phyloP scores from a whole-genome alignment of 192 early-diverging fungal species.

The Oehlia diaphana region DNA sequence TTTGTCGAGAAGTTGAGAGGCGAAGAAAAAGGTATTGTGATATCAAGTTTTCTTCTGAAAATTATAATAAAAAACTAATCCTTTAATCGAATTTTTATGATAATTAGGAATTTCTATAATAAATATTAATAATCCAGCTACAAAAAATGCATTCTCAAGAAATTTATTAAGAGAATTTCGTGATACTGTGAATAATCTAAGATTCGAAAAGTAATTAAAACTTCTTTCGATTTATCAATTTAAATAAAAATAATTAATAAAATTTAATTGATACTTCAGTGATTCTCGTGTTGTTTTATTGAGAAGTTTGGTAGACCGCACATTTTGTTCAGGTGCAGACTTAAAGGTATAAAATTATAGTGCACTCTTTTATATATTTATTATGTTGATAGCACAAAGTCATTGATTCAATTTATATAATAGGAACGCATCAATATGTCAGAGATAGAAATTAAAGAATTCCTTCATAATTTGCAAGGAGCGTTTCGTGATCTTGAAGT shows the following conservation, averaged over 20 bases:
- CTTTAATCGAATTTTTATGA: background rate
- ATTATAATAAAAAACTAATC: background rate
- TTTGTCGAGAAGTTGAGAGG: constrained; percentile 21
- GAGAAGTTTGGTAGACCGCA: constrained; percentile 72
- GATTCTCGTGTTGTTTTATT: constrained; percentile 78
- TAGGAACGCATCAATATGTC: constrained; percentile 85
- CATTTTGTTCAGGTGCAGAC: constrained; percentile 96
- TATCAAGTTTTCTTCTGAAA: background rate
- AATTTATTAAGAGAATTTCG: constrained; percentile 74
- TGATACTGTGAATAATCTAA: constrained; percentile 58
- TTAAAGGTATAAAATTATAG: constrained; percentile 63
- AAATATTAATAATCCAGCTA: constrained; percentile 79
- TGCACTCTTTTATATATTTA: too few species aligned
- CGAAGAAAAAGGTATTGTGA: constrained; percentile 24
- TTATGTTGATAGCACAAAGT: too few species aligned
- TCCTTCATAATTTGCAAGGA: constrained; percentile 75
- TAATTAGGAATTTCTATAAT: constrained; percentile 78
- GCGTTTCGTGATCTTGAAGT: constrained; percentile 83
- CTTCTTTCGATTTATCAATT: background rate
- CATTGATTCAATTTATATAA: background rate
- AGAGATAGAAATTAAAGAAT: constrained; percentile 71
- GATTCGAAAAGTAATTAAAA: constrained; percentile 59
- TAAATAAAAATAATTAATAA: background rate
- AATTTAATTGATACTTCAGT: constrained; percentile 32
- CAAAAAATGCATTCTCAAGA: constrained; percentile 88